Evolutionary conservation across 164 flowering plant species (phyloP).

Genomic region (Amborella trichopoda): DNA sequence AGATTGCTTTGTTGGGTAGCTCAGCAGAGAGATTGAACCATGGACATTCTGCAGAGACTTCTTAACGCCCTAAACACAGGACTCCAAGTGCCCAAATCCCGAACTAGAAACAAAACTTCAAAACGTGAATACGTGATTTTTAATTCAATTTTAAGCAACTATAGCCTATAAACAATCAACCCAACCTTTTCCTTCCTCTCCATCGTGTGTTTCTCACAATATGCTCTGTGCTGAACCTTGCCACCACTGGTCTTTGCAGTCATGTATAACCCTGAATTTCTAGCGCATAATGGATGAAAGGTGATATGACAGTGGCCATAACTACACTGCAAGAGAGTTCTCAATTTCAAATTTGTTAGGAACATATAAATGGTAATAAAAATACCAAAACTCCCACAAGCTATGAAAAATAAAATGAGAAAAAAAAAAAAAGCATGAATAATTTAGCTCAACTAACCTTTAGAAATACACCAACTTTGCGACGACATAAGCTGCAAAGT

Average conservation of each 20-base stretch:
- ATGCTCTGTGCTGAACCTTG: conserved; percentile 79
- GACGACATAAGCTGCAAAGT: conserved; percentile 50
- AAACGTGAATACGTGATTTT: too few species aligned
- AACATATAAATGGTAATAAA: neutral
- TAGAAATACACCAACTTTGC: conserved; percentile 60
- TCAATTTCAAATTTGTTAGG: neutral
- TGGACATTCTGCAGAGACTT: too few species aligned
- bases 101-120: too few species aligned
- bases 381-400: too few species aligned
- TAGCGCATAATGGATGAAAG: conserved; percentile 90
- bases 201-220: conserved; percentile 78
- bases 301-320: conserved; percentile 76
- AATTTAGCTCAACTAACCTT: conserved; percentile 37
- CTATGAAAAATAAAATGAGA: too few species aligned
- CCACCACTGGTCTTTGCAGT: conserved; percentile 44
- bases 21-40: neutral
- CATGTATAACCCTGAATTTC: conserved; percentile 68
- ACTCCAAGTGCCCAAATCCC: too few species aligned
- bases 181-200: conserved; percentile 83
- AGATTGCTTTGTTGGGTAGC: neutral
- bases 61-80: too few species aligned
- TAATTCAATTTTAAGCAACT: too few species aligned
- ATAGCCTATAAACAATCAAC: too few species aligned
- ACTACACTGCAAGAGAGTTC: conserved; percentile 49
- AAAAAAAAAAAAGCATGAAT: neutral